Base-by-base conservation (phyloP, 2,329 filamentous ascomycete species). In the Aureobasidium melanogenum region DNA sequence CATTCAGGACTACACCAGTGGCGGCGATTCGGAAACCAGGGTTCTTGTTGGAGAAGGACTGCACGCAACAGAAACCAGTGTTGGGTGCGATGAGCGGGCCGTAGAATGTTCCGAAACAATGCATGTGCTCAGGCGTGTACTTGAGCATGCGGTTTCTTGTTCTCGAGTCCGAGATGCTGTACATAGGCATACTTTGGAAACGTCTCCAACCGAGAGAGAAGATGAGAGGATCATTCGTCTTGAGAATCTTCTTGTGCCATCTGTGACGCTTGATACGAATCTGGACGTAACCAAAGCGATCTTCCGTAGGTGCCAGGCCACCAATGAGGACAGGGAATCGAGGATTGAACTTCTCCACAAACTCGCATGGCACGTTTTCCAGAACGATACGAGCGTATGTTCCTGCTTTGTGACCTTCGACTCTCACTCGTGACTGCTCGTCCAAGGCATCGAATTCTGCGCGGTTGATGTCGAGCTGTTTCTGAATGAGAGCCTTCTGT, bases 231-330 rank as follows among this genome's bases (percentile, higher is more conserved):
- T 99, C 94, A 72, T 96, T 96, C 36, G 91, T 97, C 80, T 99
- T 99, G 67, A 99, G 81, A 67, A 97, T 97, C 80, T 94, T 96
- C 83, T 97, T 97, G 79, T 99, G 94, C 95, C 95, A 99, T 66
- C 94, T 83, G 74, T 99, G 94, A 59, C 91, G 84, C 82, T 99
- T 99, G 79, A 99, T 96, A 55, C 95, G 86, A 62, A 97, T 87
- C 74, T 99, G 94, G 9, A 97, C 87, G 71, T 89, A 97, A 9
- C 94, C 95, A 72, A 96, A 97, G 55, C 95, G 86, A 73, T 97
- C 92, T 74, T 99, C 94, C 0, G 93, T 97, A 8, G 94, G 84
- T 12, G 91, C 88, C 41, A 99, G 81, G n/a, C 94, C 95, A 56
- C 94, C 94, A 34, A 97, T 82, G 56, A 99, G 84, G 63, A 99